A percentile compares a stretch with the other conserved stretches of the same genome.
phyloP scores from a whole-genome alignment of 768 basidiomycete genomes.

The Naganishia randhawae region DNA sequence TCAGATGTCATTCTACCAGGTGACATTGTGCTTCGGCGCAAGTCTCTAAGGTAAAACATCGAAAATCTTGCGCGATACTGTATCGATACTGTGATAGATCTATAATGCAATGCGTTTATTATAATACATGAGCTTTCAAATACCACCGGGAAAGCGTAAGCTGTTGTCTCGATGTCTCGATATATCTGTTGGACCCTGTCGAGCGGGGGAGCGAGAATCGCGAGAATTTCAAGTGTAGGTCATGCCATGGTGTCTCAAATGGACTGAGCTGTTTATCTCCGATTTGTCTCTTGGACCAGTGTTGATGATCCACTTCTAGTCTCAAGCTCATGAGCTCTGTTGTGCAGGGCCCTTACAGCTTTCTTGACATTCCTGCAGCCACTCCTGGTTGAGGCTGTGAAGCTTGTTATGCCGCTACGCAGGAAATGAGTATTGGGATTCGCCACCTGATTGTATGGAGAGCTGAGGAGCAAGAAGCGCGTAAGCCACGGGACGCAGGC shows the following conservation, averaged over 20 bases:
- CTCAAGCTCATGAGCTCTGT: too few species aligned
- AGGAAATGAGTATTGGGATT: neutral
- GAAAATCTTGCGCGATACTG: neutral
- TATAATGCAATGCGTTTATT: neutral
- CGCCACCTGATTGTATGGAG: neutral
- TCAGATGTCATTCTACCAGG: neutral
- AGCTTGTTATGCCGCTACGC: too few species aligned
- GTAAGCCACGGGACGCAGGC: neutral
- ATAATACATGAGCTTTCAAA: neutral
- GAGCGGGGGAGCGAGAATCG: too few species aligned
- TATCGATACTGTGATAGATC: neutral
- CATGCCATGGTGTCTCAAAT: too few species aligned
- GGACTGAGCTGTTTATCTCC: too few species aligned
- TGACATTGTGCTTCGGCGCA: neutral
- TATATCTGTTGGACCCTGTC: neutral
- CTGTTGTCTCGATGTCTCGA: neutral
- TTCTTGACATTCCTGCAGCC: neutral
- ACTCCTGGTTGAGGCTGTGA: neutral
- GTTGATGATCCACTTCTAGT: too few species aligned
- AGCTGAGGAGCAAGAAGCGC: neutral
- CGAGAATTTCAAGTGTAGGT: too few species aligned
- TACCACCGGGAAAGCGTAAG: neutral
- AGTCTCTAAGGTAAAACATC: neutral
- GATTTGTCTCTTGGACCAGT: too few species aligned
- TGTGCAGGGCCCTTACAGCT: neutral